phyloP scores from a whole-genome alignment of 2,329 filamentous ascomycete genomes.

The Paecilomyces variotii region DNA sequence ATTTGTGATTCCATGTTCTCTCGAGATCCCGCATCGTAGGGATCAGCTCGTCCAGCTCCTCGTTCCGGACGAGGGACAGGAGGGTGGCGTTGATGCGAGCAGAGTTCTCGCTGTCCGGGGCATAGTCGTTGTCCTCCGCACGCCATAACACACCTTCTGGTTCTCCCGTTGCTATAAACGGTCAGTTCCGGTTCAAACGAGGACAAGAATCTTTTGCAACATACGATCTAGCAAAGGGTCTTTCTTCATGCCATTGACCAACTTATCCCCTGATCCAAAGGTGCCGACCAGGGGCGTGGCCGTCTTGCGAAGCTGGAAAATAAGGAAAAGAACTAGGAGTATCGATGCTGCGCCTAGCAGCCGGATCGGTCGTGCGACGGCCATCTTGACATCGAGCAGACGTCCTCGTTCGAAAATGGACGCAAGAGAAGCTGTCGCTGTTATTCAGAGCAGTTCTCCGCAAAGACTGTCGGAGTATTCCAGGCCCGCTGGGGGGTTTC shows the following conservation, averaged over 20 bases:
- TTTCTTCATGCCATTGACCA: constrained; percentile 54
- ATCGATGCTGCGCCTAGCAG: constrained; percentile 9
- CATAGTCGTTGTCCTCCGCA: constrained; percentile 67
- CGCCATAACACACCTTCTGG: constrained; percentile 69
- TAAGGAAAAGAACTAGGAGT: constrained; percentile 45
- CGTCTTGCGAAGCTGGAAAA: constrained; percentile 64
- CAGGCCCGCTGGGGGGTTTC: neutral
- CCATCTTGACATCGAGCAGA: constrained; percentile 10
- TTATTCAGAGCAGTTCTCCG: neutral
- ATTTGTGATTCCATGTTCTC: constrained; percentile 93
- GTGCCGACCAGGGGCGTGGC: constrained; percentile 25
- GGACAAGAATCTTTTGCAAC: constrained; percentile 24
- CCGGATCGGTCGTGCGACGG: constrained; percentile 9
- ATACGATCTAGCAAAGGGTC: constrained; percentile 85
- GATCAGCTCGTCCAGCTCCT: constrained; percentile 76
- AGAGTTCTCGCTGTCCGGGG: constrained; percentile 63
- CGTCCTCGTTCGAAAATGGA: neutral
- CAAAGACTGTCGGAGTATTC: constrained; percentile 2
- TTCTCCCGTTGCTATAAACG: constrained; percentile 63
- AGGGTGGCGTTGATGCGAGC: constrained; percentile 90
- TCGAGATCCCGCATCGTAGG: constrained; percentile 87
- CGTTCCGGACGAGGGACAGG: constrained; percentile 83
- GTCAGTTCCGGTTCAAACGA: constrained; percentile 10
- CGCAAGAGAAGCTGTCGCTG: neutral
- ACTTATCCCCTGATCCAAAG: constrained; percentile 33